These are phyloP conservation scores for Paratinospora sagittata DNA, from an alignment of 164 flowering plant species.

Conservation along the genomic window DNA sequence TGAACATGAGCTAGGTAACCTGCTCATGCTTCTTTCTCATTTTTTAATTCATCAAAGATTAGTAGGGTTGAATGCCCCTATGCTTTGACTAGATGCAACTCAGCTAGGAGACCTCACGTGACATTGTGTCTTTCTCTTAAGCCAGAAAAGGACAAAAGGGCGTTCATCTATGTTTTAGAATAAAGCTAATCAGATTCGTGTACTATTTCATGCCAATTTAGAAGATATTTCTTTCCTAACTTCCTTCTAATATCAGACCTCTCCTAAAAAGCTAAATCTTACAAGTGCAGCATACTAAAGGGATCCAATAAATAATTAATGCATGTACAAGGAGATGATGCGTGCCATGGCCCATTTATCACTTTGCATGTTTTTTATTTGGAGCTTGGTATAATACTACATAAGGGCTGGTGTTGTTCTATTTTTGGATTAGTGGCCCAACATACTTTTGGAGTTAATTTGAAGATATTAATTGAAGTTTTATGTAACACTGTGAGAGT, in stretches of 20 bases:
- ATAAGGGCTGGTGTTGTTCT: too few species aligned
- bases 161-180: neutral
- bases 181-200: neutral
- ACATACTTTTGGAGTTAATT: too few species aligned
- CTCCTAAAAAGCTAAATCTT: neutral
- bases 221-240: neutral
- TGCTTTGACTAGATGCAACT: conserved; percentile 8
- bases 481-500: too few species aligned
- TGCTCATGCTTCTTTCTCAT: neutral
- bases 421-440: too few species aligned
- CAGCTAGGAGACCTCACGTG: conserved; percentile 9
- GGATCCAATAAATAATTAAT: neutral
- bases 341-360: neutral
- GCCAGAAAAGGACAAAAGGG: conserved; percentile 3
- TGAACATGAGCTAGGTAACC: neutral
- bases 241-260: neutral
- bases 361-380: too few species aligned
- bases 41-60: neutral
- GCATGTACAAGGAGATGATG: neutral
- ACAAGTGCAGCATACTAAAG: neutral
- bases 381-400: too few species aligned
- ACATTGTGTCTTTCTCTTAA: neutral
- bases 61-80: conserved; percentile 3
- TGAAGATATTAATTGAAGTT: neutral
- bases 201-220: neutral